Conservation (phyloP, 2,329 filamentous ascomycete species). For the Aspergillus sp. region DNA sequence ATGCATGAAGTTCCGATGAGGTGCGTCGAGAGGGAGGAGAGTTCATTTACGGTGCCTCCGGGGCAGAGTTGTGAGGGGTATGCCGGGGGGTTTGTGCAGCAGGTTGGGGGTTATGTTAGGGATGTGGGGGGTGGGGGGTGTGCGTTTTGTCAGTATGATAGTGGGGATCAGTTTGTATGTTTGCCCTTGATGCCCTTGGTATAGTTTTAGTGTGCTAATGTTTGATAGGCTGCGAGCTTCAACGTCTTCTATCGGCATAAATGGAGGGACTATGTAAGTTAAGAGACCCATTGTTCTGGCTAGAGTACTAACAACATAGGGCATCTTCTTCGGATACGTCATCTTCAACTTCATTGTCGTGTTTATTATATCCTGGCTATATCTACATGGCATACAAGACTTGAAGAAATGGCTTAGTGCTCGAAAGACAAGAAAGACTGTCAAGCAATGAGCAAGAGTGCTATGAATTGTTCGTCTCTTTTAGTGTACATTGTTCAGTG, state of each 20-base stretch:
- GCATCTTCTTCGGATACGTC: constrained; percentile 58
- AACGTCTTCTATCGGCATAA: constrained; percentile 56
- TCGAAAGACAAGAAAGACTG: constrained; percentile 19
- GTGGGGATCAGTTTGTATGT: constrained; percentile 55
- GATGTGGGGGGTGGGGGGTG: constrained; percentile 52
- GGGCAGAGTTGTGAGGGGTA: constrained; percentile 58
- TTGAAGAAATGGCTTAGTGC: constrained; percentile 27
- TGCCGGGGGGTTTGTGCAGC: constrained; percentile 45
- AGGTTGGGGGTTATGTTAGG: constrained; percentile 56
- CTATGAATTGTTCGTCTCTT: no score
- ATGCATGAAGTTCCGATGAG: constrained; percentile 50
- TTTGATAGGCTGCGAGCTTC: constrained; percentile 37
- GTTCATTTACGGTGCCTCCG: constrained; percentile 53
- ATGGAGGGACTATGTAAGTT: constrained; percentile 55
- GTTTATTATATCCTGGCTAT: constrained; percentile 50
- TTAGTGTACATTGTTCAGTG: no score
- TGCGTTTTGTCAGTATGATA: constrained; percentile 57
- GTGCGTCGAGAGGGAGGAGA: constrained; percentile 53
- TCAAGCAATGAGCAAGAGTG: neutral
- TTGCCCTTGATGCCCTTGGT: neutral
- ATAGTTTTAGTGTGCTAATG: neutral
- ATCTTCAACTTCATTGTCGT: constrained; percentile 56
- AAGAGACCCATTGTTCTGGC: neutral
- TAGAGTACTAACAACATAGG: constrained; percentile 18
- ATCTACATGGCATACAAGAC: constrained; percentile 36